A percentile compares a stretch with the other conserved stretches of the same genome.
These are phyloP conservation scores for Aspergillus nomiae DNA, from an alignment of 2,329 filamentous ascomycete genomes.

Conservation along the genomic window DNA sequence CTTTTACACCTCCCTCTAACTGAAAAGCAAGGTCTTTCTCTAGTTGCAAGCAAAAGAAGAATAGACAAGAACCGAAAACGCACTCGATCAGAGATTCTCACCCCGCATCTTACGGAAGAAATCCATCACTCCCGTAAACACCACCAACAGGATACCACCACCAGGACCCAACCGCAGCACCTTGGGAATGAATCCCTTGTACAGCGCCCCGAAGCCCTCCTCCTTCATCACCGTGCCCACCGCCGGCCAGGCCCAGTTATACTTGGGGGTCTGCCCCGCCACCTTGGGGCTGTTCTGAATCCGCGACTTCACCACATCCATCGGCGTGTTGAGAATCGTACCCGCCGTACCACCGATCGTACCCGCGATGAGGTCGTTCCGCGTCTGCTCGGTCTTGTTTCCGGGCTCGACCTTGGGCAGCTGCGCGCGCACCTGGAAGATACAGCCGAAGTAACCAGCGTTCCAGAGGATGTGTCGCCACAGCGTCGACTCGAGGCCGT, in stretches of 20 bases:
- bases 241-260: constrained; percentile 97
- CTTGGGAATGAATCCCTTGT: constrained; percentile 98
- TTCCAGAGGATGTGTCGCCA: constrained; percentile 97
- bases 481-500: constrained; percentile 92
- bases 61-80: neutral
- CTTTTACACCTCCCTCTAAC: constrained; percentile 11
- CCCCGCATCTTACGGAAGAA: constrained; percentile 77
- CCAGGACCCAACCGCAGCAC: constrained; percentile 76
- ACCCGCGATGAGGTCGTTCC: constrained; percentile 86
- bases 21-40: neutral
- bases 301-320: constrained; percentile 97
- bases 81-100: constrained; percentile 9
- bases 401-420: constrained; percentile 71
- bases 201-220: constrained; percentile 87
- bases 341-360: constrained; percentile 85
- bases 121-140: constrained; percentile 61
- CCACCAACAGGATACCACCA: constrained; percentile 59
- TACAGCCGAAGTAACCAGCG: constrained; percentile 95
- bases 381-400: constrained; percentile 77
- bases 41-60: constrained; percentile 5
- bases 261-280: constrained; percentile 81
- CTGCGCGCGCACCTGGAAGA: constrained; percentile 90
- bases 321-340: constrained; percentile 90
- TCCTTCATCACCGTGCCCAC: constrained; percentile 85
- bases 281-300: constrained; percentile 93